Evolutionary conservation across 164 flowering plant species (phyloP), one percentile per base, ranked within the genome.

Genomic region (Macadamia integrifolia): DNA sequence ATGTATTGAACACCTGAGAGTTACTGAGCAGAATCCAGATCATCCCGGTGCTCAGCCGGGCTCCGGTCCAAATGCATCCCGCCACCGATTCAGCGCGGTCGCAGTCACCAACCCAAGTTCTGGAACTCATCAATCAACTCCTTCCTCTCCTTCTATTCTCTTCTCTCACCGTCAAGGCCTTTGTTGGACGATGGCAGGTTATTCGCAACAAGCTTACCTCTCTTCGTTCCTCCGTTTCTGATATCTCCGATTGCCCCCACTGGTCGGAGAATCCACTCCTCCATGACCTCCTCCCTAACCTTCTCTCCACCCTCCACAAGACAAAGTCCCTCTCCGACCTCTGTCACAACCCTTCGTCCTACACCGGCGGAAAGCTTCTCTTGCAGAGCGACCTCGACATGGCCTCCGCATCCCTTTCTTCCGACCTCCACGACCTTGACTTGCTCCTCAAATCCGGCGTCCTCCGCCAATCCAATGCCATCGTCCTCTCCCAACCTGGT

Each of bases 311-410:
- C 30, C 86, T 91, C 64, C 84, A 65, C 44, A 83, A 80, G 66
- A 74, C 77, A 69, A 70, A 72, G 1, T 58, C 84, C 48, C 90
- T 90, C 68, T 72, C 80, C 72, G 70, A 72, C 60, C 85, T 79
- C 59, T 85, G 88, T 76, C 61, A 72, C 55, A 78, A 70, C 40
- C 40, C 82, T 9, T 43, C 70, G 6, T 43, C 78, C 44, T 76
- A 62, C 78, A 29, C 73, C 56, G 82, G 80, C 64, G 97, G 97
- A 30, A 92, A 92, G 84, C 88, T 92, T 15, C 76, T 72, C 44
- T 80, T 84, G 85, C 96, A 90, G 80, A 84, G 88, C 83, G 88
- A 92, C 77, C 90, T 92, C 69, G 96, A 89, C 66, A 88, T 89
- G 72, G 85, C 85, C 53, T 61, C 89, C 58, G 69, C 85, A 0